Base-by-base conservation (phyloP, 2,329 filamentous ascomycete genomes). In the Pseudogymnoascus sp. region DNA sequence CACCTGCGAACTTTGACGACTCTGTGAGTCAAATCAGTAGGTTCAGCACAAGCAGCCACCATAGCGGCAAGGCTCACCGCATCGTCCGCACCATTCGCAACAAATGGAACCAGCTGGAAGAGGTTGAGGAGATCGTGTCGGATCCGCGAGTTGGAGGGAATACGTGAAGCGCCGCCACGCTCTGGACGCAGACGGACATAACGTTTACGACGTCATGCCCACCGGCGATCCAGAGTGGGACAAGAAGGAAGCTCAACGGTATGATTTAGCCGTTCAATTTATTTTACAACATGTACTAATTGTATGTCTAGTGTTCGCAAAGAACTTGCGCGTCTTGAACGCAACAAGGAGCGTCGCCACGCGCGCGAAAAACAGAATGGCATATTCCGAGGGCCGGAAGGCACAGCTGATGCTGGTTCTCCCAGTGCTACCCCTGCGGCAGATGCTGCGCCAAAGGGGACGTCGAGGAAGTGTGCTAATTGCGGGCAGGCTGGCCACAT, bases 401-500 rank as follows among this genome's bases (percentile, higher is more conserved):
- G 60, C 11, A 62, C 56, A 38, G 75, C 67, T 26, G 73, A 71
- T 59, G 67, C 67, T 68, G 76, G 74, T 11, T 78, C 77, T 40
- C 77, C 77, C n/a, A 75, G 75, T 31, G 75, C 78, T 19, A 76
- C 79, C 1, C 77, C 76, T 13, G 76, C 76, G 7, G 79, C 79
- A 33, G 77, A 85, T 72, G 78, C 81, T 70, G 78, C 80, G 65
- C 72, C 74, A 65, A 83, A 79, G 59, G 86, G 88, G 65, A 96
- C 91, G 63, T 88, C 88, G 35, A 84, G 96, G 71, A 97, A 97
- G 79, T 99, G 95, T 78, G 95, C 95, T 68, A 97, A 97, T 76
- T 99, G 95, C 77, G 95, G 95, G 60, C 90, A 95, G 75, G 89
- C 96, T 62, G 95, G 95, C 33, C 95, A 99, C 73, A 99, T 99